Evolutionary conservation across 441 rosid species (phyloP), one percentile per base, ranked within the genome.

Genomic region (Breynia disticha): DNA sequence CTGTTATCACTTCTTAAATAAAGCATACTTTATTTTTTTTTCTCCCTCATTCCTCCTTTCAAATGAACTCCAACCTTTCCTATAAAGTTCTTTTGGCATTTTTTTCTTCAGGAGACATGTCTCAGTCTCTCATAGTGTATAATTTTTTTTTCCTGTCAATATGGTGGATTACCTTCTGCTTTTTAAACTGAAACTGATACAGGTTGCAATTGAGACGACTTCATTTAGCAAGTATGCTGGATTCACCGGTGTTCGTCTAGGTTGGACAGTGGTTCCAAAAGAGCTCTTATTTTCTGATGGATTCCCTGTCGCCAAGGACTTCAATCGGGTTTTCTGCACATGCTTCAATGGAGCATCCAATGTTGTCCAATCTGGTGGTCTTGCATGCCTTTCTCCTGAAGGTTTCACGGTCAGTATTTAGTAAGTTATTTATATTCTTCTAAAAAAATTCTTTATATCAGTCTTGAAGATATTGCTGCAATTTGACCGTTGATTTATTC

Each of bases 171-270:
- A 14, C 12, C 15, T 14, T 39, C 9, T 13, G 11, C 12, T 39
- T 14, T 9, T 55, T 42, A 41, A 48, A 37, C 24, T 49, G 28
- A 49, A 48, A 37, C 24, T 49, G 28, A 49, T 71, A 32, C 73
- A 91, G 98, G 97, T 93, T 38, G 95, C 99, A 19, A 46, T 93
- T 52, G 99, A 93, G 84, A 87, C 96, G 35, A 64, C 96, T 58
- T 93, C 99, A 12, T 93, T 93, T 64, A 89, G 99, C 65, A 93
- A 93, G 77, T 86, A 89, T 70, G 97, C 97, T 43, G 99, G 99
- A 52, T 93, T 93, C 63, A 89, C 96, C 11, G 99, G 99, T 48
- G 95, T 93, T 62, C 86, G 99, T 53, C 88, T 93, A 7, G 99
- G 96, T 55, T 89, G 99, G 97, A 93, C 97, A 19, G 97, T 83